A percentile compares a stretch with the other conserved stretches of the same genome.
Conservation (phyloP, 345 rosid species). For the Durio zibethinus region DNA sequence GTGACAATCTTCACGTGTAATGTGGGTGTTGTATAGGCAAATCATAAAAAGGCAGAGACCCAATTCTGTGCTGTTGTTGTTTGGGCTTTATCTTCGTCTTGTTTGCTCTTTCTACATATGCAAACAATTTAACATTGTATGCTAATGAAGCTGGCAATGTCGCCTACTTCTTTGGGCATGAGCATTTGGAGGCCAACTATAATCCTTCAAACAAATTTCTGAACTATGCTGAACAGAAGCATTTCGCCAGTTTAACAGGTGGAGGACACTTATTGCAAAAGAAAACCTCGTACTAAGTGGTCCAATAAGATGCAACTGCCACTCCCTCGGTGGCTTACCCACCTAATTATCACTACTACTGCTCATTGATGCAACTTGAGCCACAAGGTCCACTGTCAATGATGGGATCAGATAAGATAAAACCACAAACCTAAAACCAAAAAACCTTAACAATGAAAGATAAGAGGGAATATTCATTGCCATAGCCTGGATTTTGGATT, state of each 20-base stretch:
- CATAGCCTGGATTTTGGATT: not conserved
- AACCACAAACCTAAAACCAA: not conserved
- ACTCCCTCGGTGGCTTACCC: not conserved
- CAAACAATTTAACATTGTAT: not conserved
- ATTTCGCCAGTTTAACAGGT: not conserved
- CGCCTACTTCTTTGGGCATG: not conserved
- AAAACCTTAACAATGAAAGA: not conserved
- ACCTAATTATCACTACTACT: not conserved
- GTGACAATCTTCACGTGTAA: conserved; percentile 11
- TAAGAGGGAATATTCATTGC: not conserved
- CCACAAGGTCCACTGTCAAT: conserved; percentile 23
- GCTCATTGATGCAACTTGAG: conserved; percentile 15
- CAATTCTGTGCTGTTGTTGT: not conserved
- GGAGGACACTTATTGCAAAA: conserved; percentile 7
- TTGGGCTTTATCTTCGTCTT: not conserved
- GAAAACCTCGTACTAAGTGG: not conserved
- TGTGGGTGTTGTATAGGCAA: not conserved
- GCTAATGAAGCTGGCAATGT: not conserved
- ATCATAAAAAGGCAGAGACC: not conserved
- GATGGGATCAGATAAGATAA: conserved; percentile 7
- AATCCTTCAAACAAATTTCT: too few relatives aligned
- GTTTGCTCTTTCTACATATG: not conserved
- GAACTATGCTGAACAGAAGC: too few relatives aligned
- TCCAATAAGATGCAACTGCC: conserved; percentile 14
- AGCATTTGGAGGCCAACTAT: too few relatives aligned